Base-by-base conservation (phyloP, 148 eudicot species). In the Drosera capensis region DNA sequence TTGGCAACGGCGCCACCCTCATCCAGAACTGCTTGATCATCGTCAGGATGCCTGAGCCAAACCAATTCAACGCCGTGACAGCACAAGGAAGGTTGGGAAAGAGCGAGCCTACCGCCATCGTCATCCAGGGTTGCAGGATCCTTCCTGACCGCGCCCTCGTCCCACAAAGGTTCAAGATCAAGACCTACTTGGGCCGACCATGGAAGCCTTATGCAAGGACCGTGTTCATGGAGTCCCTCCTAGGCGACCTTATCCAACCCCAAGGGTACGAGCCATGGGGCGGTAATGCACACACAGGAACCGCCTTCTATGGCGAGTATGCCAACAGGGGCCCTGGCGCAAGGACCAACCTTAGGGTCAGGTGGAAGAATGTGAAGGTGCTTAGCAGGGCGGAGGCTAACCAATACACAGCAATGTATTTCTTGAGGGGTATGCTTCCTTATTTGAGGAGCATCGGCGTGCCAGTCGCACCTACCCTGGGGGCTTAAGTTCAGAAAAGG, bases 131-230 rank as follows among this genome's bases (percentile, higher is more conserved):
- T 45, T 68, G 77, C 40, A 14, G 57, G 3, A 65, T 75, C 1
- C 58, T 56, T 1, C 63, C 73, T 0, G 82, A 75, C 21, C 43
- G 20, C 3, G 23, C 7, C 11, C 49, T 74, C 0, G 30, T 3
- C 25, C 52, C 60, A 0, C 20, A 20, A 0, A 57, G 63, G 21
- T 45, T 53, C 48, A n/a, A 59, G 24, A 43, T 67, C 20, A 49
- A 53, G 2, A 57, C 69, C 0, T 71, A 24, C 52, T 31, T 75
- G 28, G 82, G 82, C 0, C 28, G 74, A 16, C 72, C 82, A 3
- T 75, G 82, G 82, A 75, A 71, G 71, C 19, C 6, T 13, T 75
- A 15, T 26, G 47, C 77, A 0, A 55, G 59, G 46, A 52, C 77
- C 9, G 45, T 75, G 7, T 51, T 75, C 5, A 67, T 75, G 74